A percentile compares a stretch with the other conserved stretches of the same genome.
Evolutionary conservation across 257 asterid species (phyloP).

Genomic region (Fraxinus cuspidata): DNA sequence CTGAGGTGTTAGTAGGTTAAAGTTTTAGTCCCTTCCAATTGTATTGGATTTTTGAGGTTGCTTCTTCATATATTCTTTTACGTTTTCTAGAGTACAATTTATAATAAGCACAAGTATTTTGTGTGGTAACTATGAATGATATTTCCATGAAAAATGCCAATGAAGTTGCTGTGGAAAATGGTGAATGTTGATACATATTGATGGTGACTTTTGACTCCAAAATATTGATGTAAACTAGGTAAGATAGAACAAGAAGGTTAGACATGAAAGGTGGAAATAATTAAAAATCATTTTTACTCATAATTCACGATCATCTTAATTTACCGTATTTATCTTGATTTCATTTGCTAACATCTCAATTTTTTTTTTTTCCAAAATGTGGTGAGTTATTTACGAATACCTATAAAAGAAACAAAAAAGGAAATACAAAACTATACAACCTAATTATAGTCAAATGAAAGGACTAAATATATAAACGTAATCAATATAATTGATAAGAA

Average conservation of each 20-base stretch:
- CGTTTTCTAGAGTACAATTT: too few species aligned
- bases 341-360: not conserved
- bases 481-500: too few species aligned
- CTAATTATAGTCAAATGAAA: not conserved
- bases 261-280: not conserved
- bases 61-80: too few species aligned
- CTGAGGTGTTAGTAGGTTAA: not conserved
- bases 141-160: not conserved
- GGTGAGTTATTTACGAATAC: too few species aligned
- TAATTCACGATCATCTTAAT: not conserved
- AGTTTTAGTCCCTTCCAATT: slow-evolving; percentile 8
- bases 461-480: too few species aligned
- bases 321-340: not conserved
- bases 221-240: not conserved
- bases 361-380: not conserved
- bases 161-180: not conserved
- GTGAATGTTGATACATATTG: not conserved
- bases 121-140: not conserved
- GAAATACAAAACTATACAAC: not conserved
- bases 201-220: not conserved
- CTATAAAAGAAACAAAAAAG: too few species aligned
- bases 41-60: slow-evolving; percentile 12
- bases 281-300: not conserved
- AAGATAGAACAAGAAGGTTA: not conserved
- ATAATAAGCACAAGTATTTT: not conserved